Evolutionary conservation across 2,329 filamentous ascomycete genomes (phyloP).

Genomic region (Trichoderma guizhouense): DNA sequence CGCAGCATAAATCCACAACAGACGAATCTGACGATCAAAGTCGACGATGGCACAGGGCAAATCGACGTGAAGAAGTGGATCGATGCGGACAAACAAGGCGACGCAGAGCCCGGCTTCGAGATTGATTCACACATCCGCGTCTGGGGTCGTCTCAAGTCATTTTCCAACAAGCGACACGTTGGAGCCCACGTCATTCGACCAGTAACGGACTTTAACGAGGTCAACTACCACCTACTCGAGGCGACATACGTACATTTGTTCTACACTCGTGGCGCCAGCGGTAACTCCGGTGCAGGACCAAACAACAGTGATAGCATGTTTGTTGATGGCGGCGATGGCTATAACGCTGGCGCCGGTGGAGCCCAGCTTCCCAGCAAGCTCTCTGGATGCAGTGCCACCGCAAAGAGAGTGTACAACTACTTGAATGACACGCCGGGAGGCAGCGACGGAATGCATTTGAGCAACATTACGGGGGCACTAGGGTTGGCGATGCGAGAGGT

Average conservation of each 20-base stretch:
- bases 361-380: slow-evolving; percentile 40
- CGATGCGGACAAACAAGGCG: slow-evolving; percentile 58
- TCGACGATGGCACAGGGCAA: slow-evolving; percentile 91
- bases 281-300: slow-evolving; percentile 38
- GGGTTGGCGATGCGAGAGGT: slow-evolving; percentile 68
- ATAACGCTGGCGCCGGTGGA: slow-evolving; percentile 35
- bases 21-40: slow-evolving; percentile 86
- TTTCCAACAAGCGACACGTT: slow-evolving; percentile 79
- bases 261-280: slow-evolving; percentile 67
- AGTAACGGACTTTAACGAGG: slow-evolving; percentile 82
- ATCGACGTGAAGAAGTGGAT: slow-evolving; percentile 91
- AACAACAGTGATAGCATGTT: slow-evolving; percentile 53
- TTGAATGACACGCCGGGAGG: slow-evolving; percentile 65
- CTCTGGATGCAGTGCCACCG: slow-evolving; percentile 50
- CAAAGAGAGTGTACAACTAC: slow-evolving; percentile 68
- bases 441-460: slow-evolving; percentile 80
- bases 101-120: slow-evolving; percentile 53
- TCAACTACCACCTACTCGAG: slow-evolving; percentile 89
- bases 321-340: slow-evolving; percentile 47
- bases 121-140: slow-evolving; percentile 80
- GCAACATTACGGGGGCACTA: slow-evolving; percentile 66
- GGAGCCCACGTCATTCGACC: slow-evolving; percentile 77
- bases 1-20: slow-evolving; percentile 80
- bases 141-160: slow-evolving; percentile 78
- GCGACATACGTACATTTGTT: slow-evolving; percentile 83